phyloP scores from a whole-genome alignment of 1,139 yeast species.

The Yamadazyma aaseri region DNA sequence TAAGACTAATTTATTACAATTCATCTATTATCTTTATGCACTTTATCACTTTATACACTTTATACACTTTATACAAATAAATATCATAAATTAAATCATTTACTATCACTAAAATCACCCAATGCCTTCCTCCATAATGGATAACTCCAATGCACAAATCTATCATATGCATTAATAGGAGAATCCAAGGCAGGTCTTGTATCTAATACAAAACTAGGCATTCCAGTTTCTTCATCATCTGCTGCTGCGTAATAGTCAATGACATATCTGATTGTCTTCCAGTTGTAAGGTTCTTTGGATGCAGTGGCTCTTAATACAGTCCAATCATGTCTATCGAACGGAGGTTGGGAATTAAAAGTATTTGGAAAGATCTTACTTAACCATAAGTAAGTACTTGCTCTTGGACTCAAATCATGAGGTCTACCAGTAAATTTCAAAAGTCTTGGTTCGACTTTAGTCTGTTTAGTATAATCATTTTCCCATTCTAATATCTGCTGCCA shows the following conservation, averaged over 20 bases:
- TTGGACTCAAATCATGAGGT: conserved; percentile 85
- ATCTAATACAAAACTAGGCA: conserved; percentile 89
- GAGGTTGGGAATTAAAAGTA: conserved; percentile 73
- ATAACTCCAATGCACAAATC: conserved; percentile 51
- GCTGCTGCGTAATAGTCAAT: conserved; percentile 94
- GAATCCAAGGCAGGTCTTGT: conserved; percentile 93
- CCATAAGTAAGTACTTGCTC: conserved; percentile 69
- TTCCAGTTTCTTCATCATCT: conserved; percentile 82
- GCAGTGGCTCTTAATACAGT: conserved; percentile 76
- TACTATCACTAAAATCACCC: conserved; percentile 26
- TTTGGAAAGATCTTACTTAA: conserved; percentile 73
- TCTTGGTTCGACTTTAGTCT: conserved; percentile 64
- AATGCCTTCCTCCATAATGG: conserved; percentile 46
- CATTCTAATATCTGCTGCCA: conserved; percentile 93
- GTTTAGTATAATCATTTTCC: conserved; percentile 64
- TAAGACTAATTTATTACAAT: too few relatives aligned
- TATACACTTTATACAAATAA: conserved; percentile 3
- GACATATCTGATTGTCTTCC: conserved; percentile 74
- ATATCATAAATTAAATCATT: conserved; percentile 1
- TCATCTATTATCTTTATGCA: too few relatives aligned
- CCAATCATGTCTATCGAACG: conserved; percentile 99
- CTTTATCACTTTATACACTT: too few relatives aligned
- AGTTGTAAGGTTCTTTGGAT: conserved; percentile 33
- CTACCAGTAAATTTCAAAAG: conserved; percentile 86
- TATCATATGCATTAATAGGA: conserved; percentile 59